Evolutionary conservation across 2,329 filamentous ascomycete genomes (phyloP), one percentile per base, ranked within the genome.

Genomic region (Orbilia quercus): DNA sequence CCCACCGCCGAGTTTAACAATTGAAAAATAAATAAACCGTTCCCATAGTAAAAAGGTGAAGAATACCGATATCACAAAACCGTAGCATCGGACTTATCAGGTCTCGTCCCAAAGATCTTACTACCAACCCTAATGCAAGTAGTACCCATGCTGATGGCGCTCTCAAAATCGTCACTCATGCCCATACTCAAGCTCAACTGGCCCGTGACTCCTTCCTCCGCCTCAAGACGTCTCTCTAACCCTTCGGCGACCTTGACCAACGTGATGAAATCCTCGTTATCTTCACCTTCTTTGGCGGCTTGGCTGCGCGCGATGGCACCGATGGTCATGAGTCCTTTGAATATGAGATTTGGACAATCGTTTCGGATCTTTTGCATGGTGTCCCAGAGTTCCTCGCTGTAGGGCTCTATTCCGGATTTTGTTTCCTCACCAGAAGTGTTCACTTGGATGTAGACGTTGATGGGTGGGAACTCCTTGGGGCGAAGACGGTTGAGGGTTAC

Each of bases 151-250:
- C 81, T 82, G 78, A 98, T 89, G 0, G 95, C 95, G 6, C 89
- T 90, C 83, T 96, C 93, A 80, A 94, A 99, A 81, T 99, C 95
- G 79, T 91, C 88, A 80, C 92, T 97, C 95, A 99, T 72, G 14
- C 70, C 67, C 75, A 70, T 63, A 51, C 53, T 75, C 48, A 66
- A 36, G 53, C 44, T 58, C 34, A 75, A 23, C 34, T 22, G 38
- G n/a, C 60, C 47, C 18, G 67, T 62, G n/a, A 48, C 72, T 2
- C 70, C 59, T 23, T 73, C 74, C 18, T 59, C 54, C 11, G 38
- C 59, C 28, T 75, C 73, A 25, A 76, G 73, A 47, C 75, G 63
- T 63, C 67, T 22, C 63, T 76, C 55, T 11, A 65, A 44, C 51
- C 47, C 28, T 47, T 20, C 38, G 23, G 57, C 44, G 42, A 73